Conservation (phyloP, 345 rosid species). For the Theobroma cacao region DNA sequence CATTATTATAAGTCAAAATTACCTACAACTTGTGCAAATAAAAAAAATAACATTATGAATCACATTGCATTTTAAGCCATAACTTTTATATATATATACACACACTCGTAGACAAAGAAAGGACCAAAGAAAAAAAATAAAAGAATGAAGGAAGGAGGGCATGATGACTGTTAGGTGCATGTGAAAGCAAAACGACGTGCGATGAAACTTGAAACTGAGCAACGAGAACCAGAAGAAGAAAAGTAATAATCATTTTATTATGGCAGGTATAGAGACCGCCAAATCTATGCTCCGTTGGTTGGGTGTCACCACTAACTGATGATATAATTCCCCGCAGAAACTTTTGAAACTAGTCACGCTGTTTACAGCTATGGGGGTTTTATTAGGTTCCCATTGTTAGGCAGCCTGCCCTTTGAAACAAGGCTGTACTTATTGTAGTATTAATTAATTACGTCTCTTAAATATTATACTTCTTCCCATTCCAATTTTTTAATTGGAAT, state of each 20-base stretch:
- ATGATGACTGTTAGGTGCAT: neutral
- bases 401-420: neutral
- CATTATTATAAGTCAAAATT: no score
- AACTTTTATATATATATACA: no score
- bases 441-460: no score
- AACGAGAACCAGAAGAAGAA: neutral
- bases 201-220: neutral
- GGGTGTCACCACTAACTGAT: neutral
- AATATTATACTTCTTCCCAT: no score
- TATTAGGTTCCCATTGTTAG: neutral
- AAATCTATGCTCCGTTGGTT: neutral
- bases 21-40: no score
- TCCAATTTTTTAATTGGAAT: no score
- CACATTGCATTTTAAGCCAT: no score
- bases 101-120: no score
- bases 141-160: neutral
- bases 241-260: neutral
- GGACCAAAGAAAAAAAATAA: no score
- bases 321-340: neutral
- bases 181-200: neutral
- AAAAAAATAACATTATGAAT: no score
- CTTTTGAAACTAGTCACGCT: neutral
- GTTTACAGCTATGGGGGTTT: neutral
- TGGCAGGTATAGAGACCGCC: neutral
- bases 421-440: neutral